Conservation (phyloP, 2,329 filamentous ascomycete genomes). For the Diaporthe aspalathi region DNA sequence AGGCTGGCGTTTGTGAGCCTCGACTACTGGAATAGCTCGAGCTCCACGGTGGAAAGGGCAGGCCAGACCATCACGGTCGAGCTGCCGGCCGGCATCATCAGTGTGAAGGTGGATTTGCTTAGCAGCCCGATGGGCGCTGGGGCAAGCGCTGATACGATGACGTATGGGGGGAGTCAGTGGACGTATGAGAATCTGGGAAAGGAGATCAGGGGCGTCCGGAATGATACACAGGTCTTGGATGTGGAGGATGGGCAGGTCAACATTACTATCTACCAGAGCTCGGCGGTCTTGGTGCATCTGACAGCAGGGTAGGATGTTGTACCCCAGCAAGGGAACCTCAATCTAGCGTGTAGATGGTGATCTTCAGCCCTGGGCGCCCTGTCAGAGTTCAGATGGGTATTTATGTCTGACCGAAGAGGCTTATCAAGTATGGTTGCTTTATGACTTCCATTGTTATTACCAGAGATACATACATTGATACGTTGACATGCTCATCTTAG, state of each 20-base stretch:
- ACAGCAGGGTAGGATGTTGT: background rate
- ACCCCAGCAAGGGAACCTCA: background rate
- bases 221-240: conserved; percentile 46
- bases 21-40: conserved; percentile 52
- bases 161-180: conserved; percentile 54
- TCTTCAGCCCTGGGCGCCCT: too few species aligned
- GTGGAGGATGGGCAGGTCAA: conserved; percentile 45
- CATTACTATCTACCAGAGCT: conserved; percentile 46
- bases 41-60: conserved; percentile 43
- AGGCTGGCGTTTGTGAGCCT: conserved; percentile 49
- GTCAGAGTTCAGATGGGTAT: too few species aligned
- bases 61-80: conserved; percentile 42
- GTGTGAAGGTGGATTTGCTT: conserved; percentile 47
- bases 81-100: conserved; percentile 41
- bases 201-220: conserved; percentile 49
- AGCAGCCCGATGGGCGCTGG: conserved; percentile 50
- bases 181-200: conserved; percentile 49
- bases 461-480: too few species aligned
- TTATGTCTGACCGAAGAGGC: too few species aligned
- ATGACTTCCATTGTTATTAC: too few species aligned
- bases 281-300: conserved; percentile 45
- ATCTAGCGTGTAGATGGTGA: background rate
- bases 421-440: too few species aligned
- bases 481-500: too few species aligned
- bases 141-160: conserved; percentile 48